These are phyloP conservation scores for Bacidia rubella DNA, from an alignment of 495 filamentous ascomycete genomes.

Conservation along the genomic window DNA sequence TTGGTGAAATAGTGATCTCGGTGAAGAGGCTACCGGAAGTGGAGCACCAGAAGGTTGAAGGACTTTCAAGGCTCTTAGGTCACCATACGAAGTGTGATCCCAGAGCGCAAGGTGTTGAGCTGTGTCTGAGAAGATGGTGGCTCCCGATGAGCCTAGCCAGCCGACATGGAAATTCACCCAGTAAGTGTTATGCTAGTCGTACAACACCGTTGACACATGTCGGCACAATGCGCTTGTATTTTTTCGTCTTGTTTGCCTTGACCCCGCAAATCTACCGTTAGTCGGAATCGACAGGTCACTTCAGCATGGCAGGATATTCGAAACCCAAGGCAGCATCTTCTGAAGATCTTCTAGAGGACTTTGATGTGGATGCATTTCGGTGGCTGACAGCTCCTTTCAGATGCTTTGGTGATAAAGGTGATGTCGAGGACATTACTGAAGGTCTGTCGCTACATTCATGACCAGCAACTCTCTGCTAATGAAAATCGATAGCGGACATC, in stretches of 20 bases:
- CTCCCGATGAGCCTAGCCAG: conserved; percentile 69
- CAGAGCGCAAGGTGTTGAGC: background rate
- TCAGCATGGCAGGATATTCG: background rate
- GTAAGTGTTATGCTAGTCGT: conserved; percentile 45
- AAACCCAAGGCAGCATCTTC: background rate
- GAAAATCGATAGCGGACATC: conserved; percentile 67
- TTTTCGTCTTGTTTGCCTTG: background rate
- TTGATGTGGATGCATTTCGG: background rate
- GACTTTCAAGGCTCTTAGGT: too few relatives aligned
- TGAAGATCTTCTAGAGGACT: background rate
- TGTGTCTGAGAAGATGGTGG: conserved; percentile 64
- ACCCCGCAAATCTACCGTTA: background rate
- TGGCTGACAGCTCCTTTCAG: conserved; percentile 33
- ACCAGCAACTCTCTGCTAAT: background rate
- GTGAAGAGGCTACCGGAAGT: too few relatives aligned
- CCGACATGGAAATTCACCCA: conserved; percentile 99
- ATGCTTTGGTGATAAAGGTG: conserved; percentile 98
- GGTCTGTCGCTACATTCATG: conserved; percentile 46
- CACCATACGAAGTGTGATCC: background rate
- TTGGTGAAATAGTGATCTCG: too few relatives aligned
- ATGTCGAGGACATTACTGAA: conserved; percentile 99
- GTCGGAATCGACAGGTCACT: background rate
- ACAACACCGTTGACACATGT: background rate
- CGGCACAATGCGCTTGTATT: background rate
- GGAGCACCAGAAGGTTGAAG: too few relatives aligned